These are phyloP conservation scores for Ceratobasidium sp. DNA, from an alignment of 1,284 basidiomycete species.

Conservation along the genomic window DNA sequence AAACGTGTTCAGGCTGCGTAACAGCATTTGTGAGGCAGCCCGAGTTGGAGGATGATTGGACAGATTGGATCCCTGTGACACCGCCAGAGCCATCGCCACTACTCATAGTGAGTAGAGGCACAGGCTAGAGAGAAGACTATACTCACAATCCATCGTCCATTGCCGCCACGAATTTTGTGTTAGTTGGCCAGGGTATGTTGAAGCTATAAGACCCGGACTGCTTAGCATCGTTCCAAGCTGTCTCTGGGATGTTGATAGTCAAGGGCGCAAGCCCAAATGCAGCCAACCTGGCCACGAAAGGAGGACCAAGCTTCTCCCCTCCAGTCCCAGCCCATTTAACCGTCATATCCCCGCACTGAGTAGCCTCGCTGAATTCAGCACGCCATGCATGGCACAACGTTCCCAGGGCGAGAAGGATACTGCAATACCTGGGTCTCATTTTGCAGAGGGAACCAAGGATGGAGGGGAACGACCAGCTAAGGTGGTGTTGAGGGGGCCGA, in stretches of 20 bases:
- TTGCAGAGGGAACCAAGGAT: background rate
- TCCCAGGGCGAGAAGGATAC: constrained; percentile 25
- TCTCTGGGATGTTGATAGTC: constrained; percentile 6
- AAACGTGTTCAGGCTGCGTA: constrained; percentile 35
- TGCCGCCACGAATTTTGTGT: constrained; percentile 14
- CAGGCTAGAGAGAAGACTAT: background rate
- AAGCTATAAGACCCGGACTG: constrained; percentile 20
- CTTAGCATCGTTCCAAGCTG: constrained; percentile 24
- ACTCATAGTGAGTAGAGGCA: background rate
- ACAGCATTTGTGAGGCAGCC: constrained; percentile 25
- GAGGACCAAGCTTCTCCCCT: constrained; percentile 19
- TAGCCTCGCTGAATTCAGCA: constrained; percentile 10
- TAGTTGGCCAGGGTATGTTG: constrained; percentile 25
- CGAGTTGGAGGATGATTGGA: constrained; percentile 27
- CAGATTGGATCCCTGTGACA: constrained; percentile 34
- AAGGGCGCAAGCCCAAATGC: constrained; percentile 36
- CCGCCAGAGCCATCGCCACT: constrained; percentile 24
- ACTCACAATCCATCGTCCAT: constrained; percentile 42
- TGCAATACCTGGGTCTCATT: constrained; percentile 3
- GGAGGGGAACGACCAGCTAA: background rate
- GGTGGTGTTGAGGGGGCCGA: background rate
- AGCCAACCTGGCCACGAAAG: constrained; percentile 24
- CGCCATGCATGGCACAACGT: constrained; percentile 25
- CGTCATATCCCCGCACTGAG: constrained; percentile 25
- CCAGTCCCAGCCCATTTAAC: constrained; percentile 14